phyloP scores from a whole-genome alignment of 1,284 basidiomycete species.

The Acaromyces ingoldii region DNA sequence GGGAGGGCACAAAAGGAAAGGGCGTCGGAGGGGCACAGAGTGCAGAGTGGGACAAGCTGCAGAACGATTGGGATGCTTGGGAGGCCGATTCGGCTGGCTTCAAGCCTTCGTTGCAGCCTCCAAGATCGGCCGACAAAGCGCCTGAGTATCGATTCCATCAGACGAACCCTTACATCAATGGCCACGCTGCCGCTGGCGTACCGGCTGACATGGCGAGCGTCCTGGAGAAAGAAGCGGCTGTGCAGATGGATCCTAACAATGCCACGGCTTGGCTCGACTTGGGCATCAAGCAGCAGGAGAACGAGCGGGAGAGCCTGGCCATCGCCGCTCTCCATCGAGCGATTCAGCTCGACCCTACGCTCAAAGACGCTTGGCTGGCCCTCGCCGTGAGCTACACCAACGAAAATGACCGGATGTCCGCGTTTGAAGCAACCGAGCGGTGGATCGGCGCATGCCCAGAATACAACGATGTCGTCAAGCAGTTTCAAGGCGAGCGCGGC shows the following conservation, averaged over 20 bases:
- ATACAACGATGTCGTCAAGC: constrained; percentile 57
- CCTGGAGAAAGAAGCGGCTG: constrained; percentile 81
- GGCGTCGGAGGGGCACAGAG: constrained; percentile 41
- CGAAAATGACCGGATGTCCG: constrained; percentile 66
- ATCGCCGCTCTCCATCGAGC: constrained; percentile 78
- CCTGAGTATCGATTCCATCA: constrained; percentile 42
- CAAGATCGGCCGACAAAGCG: constrained; percentile 11
- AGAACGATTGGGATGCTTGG: constrained; percentile 70
- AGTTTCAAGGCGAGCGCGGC: constrained; percentile 19
- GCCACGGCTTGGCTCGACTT: constrained; percentile 81
- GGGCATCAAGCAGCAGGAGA: constrained; percentile 96
- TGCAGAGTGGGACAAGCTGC: constrained; percentile 64
- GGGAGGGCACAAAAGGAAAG: constrained; percentile 33
- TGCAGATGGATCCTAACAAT: constrained; percentile 70
- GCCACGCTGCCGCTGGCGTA: constrained; percentile 1
- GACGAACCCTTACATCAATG: constrained; percentile 40
- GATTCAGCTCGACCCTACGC: constrained; percentile 65
- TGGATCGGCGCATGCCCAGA: constrained; percentile 61
- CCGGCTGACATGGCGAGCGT: constrained; percentile 37
- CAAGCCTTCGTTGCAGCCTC: constrained; percentile 9
- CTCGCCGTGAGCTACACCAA: constrained; percentile 89
- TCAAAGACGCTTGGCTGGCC: constrained; percentile 74
- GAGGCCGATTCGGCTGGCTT: constrained; percentile 27
- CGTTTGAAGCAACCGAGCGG: constrained; percentile 71
- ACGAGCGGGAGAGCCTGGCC: constrained; percentile 88